Evolutionary conservation across 129 eudicot genomes (phyloP), one percentile per base, ranked within the genome.

Genomic region (Arctium minus): DNA sequence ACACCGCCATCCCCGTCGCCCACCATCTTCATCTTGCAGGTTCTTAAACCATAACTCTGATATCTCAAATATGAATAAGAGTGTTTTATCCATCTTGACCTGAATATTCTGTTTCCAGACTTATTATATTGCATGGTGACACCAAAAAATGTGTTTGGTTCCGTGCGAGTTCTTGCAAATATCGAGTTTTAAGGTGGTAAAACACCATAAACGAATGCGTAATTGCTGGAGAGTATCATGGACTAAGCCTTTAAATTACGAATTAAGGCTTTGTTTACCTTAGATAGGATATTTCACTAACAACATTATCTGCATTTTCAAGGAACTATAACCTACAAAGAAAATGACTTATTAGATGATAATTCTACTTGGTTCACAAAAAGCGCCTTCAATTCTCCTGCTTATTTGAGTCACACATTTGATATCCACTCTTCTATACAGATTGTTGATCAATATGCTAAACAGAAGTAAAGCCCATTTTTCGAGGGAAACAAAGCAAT

Each of bases 291-390:
- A 65, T 64, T 74, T 70, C 27, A 74, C 65, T 17, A 74, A 64
- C 67, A 73, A 73, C 37, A 32, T 73, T 27, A 72, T 56, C 84
- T 29, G 74, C 80, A 62, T 81, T 73, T 36, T 65, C 31, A 37
- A 6, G 64, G 2, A 73, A 5, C 29, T 60, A 35, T 36, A 60
- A 2, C 79, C 73, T 82, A 17, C 39, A 5, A 22, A 15, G 1
- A 74, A 40, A 73, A 8, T 11, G 18, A 75, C 46, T 39, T 64
- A 30, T 75, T 40, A 65, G 35, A 74, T 29, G 12, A 32, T 74
- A 17, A 65, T 62, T 81, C 44, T 39, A 62, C 79, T 12, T 38
- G 18, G 29, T 73, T 29, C 39, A 62, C 50, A 50, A 17, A 71
- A 46, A 73, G 13, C 35, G 60, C 42, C 12, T 15, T 8, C 46